Conservation (phyloP, 2,329 filamentous ascomycete species). For the Tolypocladium paradoxum region DNA sequence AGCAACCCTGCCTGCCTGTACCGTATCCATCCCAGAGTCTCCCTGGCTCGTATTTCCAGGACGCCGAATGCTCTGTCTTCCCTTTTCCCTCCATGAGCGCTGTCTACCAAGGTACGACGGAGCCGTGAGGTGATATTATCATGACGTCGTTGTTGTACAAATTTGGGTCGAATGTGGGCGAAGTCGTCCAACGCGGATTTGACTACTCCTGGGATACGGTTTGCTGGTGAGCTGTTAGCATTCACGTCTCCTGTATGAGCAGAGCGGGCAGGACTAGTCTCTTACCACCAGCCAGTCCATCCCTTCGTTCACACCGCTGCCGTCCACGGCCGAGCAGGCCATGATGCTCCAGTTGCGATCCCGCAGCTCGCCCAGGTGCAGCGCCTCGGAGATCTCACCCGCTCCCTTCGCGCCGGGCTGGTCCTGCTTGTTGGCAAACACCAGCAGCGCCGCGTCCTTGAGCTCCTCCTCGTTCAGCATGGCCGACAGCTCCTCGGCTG, state of each 20-base stretch:
- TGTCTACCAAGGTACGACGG: conserved; percentile 16
- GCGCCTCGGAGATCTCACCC: conserved; percentile 88
- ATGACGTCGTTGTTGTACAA: conserved; percentile 22
- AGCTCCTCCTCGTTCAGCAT: conserved; percentile 98
- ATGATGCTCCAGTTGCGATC: conserved; percentile 99
- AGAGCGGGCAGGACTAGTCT: conserved; percentile 9
- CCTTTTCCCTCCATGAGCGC: conserved; percentile 10
- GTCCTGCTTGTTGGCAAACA: conserved; percentile 99
- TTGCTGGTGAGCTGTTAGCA: conserved; percentile 16
- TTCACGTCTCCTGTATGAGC: background rate
- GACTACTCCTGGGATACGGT: conserved; percentile 23
- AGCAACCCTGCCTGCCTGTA: background rate
- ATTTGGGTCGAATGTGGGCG: conserved; percentile 9
- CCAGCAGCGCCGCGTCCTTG: conserved; percentile 79
- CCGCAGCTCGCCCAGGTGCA: conserved; percentile 80
- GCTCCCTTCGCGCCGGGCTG: conserved; percentile 94
- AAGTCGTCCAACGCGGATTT: conserved; percentile 5
- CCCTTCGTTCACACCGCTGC: conserved; percentile 85
- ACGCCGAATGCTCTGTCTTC: conserved; percentile 1
- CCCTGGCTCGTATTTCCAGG: background rate
- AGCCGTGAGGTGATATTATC: conserved; percentile 15
- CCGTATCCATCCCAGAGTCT: conserved; percentile 1
- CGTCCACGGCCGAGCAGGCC: conserved; percentile 92
- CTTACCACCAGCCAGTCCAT: conserved; percentile 97
- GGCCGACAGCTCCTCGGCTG: conserved; percentile 80